phyloP scores from a whole-genome alignment of 257 asterid species.

The Knoxia roxburghii region DNA sequence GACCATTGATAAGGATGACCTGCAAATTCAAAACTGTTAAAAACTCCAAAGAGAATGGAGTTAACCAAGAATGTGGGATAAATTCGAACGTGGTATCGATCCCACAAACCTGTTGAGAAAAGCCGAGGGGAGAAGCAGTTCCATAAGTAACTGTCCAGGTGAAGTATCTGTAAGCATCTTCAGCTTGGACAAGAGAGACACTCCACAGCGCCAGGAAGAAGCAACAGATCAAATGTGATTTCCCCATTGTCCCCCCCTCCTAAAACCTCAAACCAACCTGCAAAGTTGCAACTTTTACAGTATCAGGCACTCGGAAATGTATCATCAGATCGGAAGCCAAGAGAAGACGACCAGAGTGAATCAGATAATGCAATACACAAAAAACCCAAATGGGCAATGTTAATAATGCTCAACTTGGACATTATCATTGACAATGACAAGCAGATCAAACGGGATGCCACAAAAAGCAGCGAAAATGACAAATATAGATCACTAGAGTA shows the following conservation, averaged over 20 bases:
- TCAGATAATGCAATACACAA: background rate
- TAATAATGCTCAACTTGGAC: background rate
- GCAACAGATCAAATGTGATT: constrained; percentile 24
- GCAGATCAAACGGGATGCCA: too few species aligned
- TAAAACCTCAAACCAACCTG: constrained; percentile 32
- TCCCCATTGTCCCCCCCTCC: constrained; percentile 40
- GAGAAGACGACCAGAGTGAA: background rate
- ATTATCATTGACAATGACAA: too few species aligned
- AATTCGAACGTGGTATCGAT: background rate
- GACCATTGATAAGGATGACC: constrained; percentile 91
- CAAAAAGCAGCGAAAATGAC: too few species aligned
- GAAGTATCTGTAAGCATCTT: constrained; percentile 71
- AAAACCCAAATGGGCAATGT: background rate
- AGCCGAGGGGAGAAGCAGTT: constrained; percentile 69
- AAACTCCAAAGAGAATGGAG: background rate
- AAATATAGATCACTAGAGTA: too few species aligned
- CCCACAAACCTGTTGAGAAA: constrained; percentile 61
- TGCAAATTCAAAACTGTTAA: constrained; percentile 27
- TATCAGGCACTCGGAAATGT: background rate
- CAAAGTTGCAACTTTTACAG: constrained; percentile 21
- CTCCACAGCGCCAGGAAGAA: constrained; percentile 41
- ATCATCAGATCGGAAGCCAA: background rate
- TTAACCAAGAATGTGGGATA: background rate
- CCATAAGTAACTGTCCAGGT: constrained; percentile 93
- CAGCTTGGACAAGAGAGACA: constrained; percentile 47